phyloP scores from a whole-genome alignment of 176 grass and related monocot species.

The Raddia distichophylla region DNA sequence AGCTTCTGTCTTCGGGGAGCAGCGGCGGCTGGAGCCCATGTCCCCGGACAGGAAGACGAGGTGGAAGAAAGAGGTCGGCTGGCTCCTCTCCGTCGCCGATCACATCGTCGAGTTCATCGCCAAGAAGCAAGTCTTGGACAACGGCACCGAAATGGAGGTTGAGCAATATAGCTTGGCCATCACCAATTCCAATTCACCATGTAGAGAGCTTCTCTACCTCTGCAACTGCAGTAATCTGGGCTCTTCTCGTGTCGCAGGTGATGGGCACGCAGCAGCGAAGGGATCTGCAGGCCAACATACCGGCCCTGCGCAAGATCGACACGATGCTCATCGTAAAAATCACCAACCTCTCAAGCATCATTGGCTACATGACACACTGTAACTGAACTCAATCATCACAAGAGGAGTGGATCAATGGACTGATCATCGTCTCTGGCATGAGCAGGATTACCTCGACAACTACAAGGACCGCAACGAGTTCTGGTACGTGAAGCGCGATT shows the following conservation, averaged over 20 bases:
- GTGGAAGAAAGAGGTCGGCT: slow-evolving; percentile 86
- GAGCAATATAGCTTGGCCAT: background rate
- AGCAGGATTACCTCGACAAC: slow-evolving; percentile 85
- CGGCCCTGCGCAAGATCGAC: slow-evolving; percentile 75
- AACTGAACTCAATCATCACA: background rate
- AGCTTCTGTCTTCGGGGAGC: slow-evolving; percentile 91
- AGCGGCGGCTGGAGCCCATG: slow-evolving; percentile 84
- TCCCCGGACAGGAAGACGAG: slow-evolving; percentile 62
- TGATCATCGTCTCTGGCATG: background rate
- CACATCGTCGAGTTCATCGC: slow-evolving; percentile 89
- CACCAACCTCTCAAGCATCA: background rate
- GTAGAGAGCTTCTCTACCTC: background rate
- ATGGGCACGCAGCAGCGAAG: slow-evolving; percentile 89
- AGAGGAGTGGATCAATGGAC: background rate
- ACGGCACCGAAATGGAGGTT: slow-evolving; percentile 83
- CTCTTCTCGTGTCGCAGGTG: slow-evolving; percentile 47
- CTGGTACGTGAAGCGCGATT: slow-evolving; percentile 83
- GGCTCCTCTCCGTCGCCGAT: slow-evolving; percentile 85
- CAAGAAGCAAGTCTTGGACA: slow-evolving; percentile 61
- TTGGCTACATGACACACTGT: background rate
- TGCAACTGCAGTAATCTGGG: background rate
- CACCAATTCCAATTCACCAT: background rate
- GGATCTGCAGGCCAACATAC: slow-evolving; percentile 77
- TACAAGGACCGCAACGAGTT: slow-evolving; percentile 88
- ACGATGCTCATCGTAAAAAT: slow-evolving; percentile 73